Percentiles rank a stretch among this genome's conserved stretches.
phyloP scores from a whole-genome alignment of 108 stramenopile genomes.

The Cylindrotheca fusiformis region DNA sequence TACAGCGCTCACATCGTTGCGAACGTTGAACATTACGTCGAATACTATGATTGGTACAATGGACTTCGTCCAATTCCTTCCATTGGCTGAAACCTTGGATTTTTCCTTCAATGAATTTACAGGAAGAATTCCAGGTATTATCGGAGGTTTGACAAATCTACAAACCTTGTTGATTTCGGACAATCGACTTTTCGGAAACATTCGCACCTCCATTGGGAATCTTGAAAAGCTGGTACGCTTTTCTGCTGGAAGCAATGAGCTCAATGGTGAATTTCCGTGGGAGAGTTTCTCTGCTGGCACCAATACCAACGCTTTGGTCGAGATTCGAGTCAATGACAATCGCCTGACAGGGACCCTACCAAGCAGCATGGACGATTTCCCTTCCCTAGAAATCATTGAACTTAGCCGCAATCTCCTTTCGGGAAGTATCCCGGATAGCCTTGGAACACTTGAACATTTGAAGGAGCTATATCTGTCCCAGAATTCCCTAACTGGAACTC shows the following conservation, averaged over 20 bases:
- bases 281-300: slow-evolving; percentile 8
- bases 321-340: slow-evolving; percentile 36
- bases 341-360: slow-evolving; percentile 39
- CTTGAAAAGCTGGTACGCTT: slow-evolving; percentile 40
- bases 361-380: slow-evolving; percentile 4
- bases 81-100: slow-evolving; percentile 31
- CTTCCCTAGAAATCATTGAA: slow-evolving; percentile 14
- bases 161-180: slow-evolving; percentile 35
- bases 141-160: slow-evolving; percentile 23
- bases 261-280: slow-evolving; percentile 30
- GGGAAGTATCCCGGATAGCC: slow-evolving; percentile 15
- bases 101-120: slow-evolving; percentile 39
- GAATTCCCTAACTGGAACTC: slow-evolving; percentile 13
- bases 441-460: slow-evolving; percentile 5
- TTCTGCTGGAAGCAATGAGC: slow-evolving; percentile 23
- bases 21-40: slow-evolving; percentile 5
- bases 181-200: slow-evolving; percentile 22
- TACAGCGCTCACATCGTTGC: slow-evolving; percentile 16
- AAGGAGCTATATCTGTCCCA: slow-evolving; percentile 10
- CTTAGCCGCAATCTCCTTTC: slow-evolving; percentile 41
- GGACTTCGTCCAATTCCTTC: slow-evolving; percentile 19
- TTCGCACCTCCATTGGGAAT: slow-evolving; percentile 11
- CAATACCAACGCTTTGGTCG: slow-evolving; percentile 21
- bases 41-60: slow-evolving; percentile 27
- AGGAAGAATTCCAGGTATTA: slow-evolving; percentile 35